A percentile compares a stretch with the other conserved stretches of the same genome.
phyloP scores from a whole-genome alignment of 805 yeast genomes.

The Zygosaccharomyces gambellarensis region DNA sequence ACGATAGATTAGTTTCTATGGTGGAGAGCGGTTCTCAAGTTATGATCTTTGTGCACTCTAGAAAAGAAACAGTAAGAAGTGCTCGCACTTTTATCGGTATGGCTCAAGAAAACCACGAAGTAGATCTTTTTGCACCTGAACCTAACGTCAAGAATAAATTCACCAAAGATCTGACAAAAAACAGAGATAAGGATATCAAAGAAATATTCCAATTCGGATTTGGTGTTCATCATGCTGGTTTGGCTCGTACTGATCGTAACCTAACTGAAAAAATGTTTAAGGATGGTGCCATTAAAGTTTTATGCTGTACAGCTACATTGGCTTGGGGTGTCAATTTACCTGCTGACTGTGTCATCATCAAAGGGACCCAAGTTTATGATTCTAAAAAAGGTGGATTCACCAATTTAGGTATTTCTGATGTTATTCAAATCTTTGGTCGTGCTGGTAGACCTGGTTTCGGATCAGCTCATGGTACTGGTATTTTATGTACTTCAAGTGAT shows the following conservation, averaged over 20 bases:
- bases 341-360: constrained; percentile 93
- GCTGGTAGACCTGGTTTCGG: constrained; percentile 97
- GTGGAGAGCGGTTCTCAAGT: constrained; percentile 74
- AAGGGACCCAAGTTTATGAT: constrained; percentile 95
- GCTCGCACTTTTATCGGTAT: constrained; percentile 65
- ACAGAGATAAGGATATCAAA: constrained; percentile 69
- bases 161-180: constrained; percentile 62
- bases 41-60: constrained; percentile 94
- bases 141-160: constrained; percentile 34
- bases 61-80: constrained; percentile 86
- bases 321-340: constrained; percentile 99
- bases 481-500: constrained; percentile 78
- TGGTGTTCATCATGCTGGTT: constrained; percentile 97
- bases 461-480: constrained; percentile 88
- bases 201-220: constrained; percentile 80
- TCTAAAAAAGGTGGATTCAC: constrained; percentile 91
- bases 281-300: constrained; percentile 78
- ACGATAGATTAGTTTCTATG: constrained; percentile 67
- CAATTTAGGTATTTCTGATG: constrained; percentile 93
- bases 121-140: constrained; percentile 39
- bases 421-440: constrained; percentile 96
- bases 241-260: constrained; percentile 86
- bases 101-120: constrained; percentile 60
- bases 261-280: constrained; percentile 83
- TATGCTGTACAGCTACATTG: constrained; percentile 93